Conservation (phyloP, 108 stramenopile genomes). For the Cyclotella kingstonii region DNA sequence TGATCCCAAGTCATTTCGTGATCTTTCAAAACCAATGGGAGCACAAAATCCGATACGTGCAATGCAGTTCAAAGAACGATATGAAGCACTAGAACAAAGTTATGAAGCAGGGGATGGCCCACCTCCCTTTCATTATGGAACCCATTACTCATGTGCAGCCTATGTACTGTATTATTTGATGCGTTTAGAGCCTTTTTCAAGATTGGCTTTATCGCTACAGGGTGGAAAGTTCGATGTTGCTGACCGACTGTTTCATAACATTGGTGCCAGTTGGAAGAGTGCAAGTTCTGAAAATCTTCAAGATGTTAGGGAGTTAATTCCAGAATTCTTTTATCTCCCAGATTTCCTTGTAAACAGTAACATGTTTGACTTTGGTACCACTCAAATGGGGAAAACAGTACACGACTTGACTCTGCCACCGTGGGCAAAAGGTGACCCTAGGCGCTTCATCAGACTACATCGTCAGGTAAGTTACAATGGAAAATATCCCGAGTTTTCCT, state of each 20-base stretch:
- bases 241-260: slow-evolving; percentile 94
- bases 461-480: slow-evolving; percentile 51
- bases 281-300: slow-evolving; percentile 85
- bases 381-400: slow-evolving; percentile 76
- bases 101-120: slow-evolving; percentile 79
- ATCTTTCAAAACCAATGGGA: slow-evolving; percentile 96
- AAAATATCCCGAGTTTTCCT: not conserved
- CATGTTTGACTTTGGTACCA: slow-evolving; percentile 85
- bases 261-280: slow-evolving; percentile 85
- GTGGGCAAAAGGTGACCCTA: slow-evolving; percentile 92
- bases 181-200: slow-evolving; percentile 93
- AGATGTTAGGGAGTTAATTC: slow-evolving; percentile 98
- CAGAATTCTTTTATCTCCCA: slow-evolving; percentile 96
- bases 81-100: slow-evolving; percentile 79
- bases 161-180: slow-evolving; percentile 96
- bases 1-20: slow-evolving; percentile 87
- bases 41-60: slow-evolving; percentile 83
- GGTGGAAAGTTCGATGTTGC: slow-evolving; percentile 96
- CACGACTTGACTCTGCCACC: slow-evolving; percentile 90
- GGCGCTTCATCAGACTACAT: slow-evolving; percentile 81
- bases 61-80: slow-evolving; percentile 88
- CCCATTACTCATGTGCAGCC: slow-evolving; percentile 95
- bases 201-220: slow-evolving; percentile 89
- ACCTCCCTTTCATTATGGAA: slow-evolving; percentile 97
- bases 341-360: slow-evolving; percentile 91